Base-by-base conservation (phyloP, 2,329 filamentous ascomycete genomes). In the Chrysosporium keratinophilum region DNA sequence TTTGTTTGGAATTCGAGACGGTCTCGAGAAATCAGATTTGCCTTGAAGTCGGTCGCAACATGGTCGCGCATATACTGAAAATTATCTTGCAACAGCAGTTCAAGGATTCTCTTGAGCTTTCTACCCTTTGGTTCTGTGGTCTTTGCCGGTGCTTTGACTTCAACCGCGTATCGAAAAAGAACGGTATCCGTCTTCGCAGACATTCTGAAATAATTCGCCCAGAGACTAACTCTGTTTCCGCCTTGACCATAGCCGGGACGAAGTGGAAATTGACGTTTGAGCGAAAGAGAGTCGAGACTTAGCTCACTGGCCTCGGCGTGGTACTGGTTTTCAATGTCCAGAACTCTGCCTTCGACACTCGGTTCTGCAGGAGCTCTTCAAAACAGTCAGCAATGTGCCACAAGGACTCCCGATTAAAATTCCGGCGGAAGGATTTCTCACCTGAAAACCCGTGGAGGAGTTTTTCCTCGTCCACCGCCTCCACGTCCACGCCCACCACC, bases 91-190 rank as follows among this genome's bases (percentile, higher is more conserved):
- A 74, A 58, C 15, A 82, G 59, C 19, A 76, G 60, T 14, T 75
- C 64, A 14, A 81, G 66, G 4, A 80, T 66, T 4, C 73, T 72
- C 41, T 70, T 70, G 35, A 69, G 74, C 63, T 75, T 78, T 34
- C 34, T 52, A 3, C 53, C 40, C 14, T 37, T 69, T 69, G 50
- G 71, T 73, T 40, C 64, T 51, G 2, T 64, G 63, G 3, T 59
- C 49, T 5, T 58, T 59, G 5, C 58, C 19, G 66, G 61, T 3
- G 61, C 62, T 1, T 58, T 56, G 17, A 69, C 63, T 7, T 64
- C 58, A 17, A 77, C 58, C 33, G 67, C 65, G 55, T 78, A 77
- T 2, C 71, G 68, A 53, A 64, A 71, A 1, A 77, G 59, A 1
- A 57, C 52, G 7, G 63, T 53, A 55, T 65, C 68, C 11, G 17